Evolutionary conservation across 257 asterid genomes (phyloP), one percentile per base, ranked within the genome.

Genomic region (Petunia secreta): DNA sequence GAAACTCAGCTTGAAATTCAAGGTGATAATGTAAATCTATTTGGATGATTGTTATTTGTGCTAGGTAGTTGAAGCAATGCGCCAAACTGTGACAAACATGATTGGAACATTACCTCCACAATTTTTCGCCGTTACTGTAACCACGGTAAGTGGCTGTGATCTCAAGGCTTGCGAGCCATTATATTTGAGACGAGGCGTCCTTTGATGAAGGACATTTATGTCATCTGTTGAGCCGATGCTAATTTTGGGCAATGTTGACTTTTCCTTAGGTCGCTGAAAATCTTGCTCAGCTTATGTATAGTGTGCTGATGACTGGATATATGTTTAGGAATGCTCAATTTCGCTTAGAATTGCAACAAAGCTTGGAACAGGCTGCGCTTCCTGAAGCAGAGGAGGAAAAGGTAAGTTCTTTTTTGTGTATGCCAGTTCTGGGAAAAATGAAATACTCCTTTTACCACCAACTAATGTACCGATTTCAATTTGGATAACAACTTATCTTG

Each of bases 31-130:
- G 34, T 71, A 50, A 66, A 36, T 6, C 25, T 11, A 2, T 34
- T 39, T 39, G 46, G 60, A 71, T 50, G n/a, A 50, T 73, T 36
- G 6, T 25, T 50, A 34, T 36, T 2, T 50, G 7, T 73, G 82
- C 60, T 86, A 96, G 99, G 96, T 94, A 85, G 97, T 96, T 77
- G 99, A 96, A 77, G 99, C 99, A 0, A 94, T 96, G 99, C 98
- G 99, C 71, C 97, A 94, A 81, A 96, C 99, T 0, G 97, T 96
- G 80, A 91, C 97, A 58, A 96, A 92, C 85, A 96, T 96, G 99
- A 91, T 96, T 57, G 99, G 99, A 78, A 96, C 98, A 74, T 88
- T 96, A 41, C 99, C 99, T 13, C 97, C 97, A 1, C 99, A 96
- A 73, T 96, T 94, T 85, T 96, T 96, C 76, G 91, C 98, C 5